A percentile compares a stretch with the other conserved stretches of the same genome.
phyloP scores from a whole-genome alignment of 1,284 basidiomycete species.

The Sanghuangporus baumii region DNA sequence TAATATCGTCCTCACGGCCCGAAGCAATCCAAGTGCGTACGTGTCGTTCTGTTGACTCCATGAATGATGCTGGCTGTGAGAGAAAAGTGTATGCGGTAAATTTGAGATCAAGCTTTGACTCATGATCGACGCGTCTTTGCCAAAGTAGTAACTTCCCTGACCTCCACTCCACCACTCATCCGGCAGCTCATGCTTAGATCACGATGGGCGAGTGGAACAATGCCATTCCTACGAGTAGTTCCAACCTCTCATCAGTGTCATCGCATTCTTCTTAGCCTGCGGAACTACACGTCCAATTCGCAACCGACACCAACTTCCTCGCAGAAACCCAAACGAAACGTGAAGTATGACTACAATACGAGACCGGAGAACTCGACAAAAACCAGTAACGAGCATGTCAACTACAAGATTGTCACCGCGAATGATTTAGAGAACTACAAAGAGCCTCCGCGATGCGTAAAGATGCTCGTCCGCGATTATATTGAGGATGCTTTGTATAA shows the following conservation, averaged over 20 bases:
- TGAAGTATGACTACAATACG: slow-evolving; percentile 69
- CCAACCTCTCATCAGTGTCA: background rate
- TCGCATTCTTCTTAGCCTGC: background rate
- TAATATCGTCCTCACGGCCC: slow-evolving; percentile 53
- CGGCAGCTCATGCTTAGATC: slow-evolving; percentile 8
- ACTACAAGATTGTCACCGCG: slow-evolving; percentile 70
- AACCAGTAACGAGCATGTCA: slow-evolving; percentile 41
- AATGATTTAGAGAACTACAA: slow-evolving; percentile 56
- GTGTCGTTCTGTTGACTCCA: slow-evolving; percentile 44
- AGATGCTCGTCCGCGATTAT: slow-evolving; percentile 95
- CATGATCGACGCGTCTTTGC: background rate
- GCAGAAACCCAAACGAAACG: slow-evolving; percentile 23
- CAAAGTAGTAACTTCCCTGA: background rate
- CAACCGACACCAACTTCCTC: background rate
- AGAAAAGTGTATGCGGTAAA: slow-evolving; percentile 6
- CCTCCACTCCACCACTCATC: background rate
- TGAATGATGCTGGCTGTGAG: slow-evolving; percentile 15
- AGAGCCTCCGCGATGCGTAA: slow-evolving; percentile 76
- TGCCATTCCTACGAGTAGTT: background rate
- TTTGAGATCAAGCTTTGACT: background rate
- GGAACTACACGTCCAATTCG: background rate
- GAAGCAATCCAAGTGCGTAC: slow-evolving; percentile 72
- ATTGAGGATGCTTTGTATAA: slow-evolving; percentile 98
- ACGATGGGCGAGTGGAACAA: slow-evolving; percentile 5
- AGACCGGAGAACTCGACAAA: slow-evolving; percentile 34